These are phyloP conservation scores for Candida qinlingensis DNA, from an alignment of 805 yeast genomes.

Conservation along the genomic window DNA sequence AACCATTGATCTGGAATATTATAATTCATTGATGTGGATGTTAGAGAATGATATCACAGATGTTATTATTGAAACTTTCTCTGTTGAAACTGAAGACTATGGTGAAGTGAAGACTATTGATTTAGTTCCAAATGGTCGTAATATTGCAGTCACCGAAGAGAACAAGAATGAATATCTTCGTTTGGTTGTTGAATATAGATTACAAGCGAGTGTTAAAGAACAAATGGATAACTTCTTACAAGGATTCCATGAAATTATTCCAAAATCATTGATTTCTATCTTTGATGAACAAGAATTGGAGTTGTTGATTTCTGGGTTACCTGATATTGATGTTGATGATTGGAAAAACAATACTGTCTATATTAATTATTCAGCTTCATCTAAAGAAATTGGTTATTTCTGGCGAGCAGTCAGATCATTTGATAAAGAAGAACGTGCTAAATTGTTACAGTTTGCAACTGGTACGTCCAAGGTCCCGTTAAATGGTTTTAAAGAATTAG, in stretches of 20 bases:
- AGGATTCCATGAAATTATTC: constrained; percentile 89
- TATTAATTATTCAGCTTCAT: constrained; percentile 74
- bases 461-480: constrained; percentile 96
- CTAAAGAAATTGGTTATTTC: constrained; percentile 90
- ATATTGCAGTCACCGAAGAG: constrained; percentile 82
- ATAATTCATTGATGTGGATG: constrained; percentile 93
- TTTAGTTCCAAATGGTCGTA: constrained; percentile 73
- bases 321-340: constrained; percentile 92
- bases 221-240: constrained; percentile 80
- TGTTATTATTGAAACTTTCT: constrained; percentile 88
- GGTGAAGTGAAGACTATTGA: constrained; percentile 86
- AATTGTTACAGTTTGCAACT: constrained; percentile 88
- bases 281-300: constrained; percentile 96
- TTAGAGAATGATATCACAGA: constrained; percentile 95
- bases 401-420: constrained; percentile 97
- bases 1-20: constrained; percentile 85
- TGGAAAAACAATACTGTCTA: constrained; percentile 87
- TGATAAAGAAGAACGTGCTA: constrained; percentile 91
- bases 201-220: constrained; percentile 76
- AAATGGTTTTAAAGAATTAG: constrained; percentile 85
- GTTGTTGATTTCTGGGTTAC: constrained; percentile 86
- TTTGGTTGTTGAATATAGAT: constrained; percentile 78
- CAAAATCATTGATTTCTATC: constrained; percentile 73
- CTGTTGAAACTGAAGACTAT: constrained; percentile 88
- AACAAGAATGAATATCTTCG: constrained; percentile 88